Conservation (phyloP, 2,329 filamentous ascomycete species). For the Kalaharituber pfeilii region DNA sequence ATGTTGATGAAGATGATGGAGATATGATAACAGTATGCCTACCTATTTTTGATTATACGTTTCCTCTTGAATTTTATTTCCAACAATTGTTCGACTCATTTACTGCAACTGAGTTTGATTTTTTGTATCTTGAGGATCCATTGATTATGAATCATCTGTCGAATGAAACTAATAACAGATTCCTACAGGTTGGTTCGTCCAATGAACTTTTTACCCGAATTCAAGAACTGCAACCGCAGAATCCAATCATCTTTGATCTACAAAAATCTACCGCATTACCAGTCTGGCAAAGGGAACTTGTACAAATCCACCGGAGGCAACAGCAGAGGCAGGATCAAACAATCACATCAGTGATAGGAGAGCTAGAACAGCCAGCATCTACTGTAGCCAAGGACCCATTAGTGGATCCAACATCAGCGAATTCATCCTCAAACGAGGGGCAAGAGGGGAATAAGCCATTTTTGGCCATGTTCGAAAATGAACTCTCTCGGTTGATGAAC, state of each 20-base stretch:
- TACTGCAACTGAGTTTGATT: too few relatives aligned
- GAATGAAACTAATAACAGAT: constrained; percentile 4
- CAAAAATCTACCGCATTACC: constrained; percentile 1
- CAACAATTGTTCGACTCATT: too few relatives aligned
- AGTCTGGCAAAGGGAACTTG: not conserved
- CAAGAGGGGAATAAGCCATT: constrained; percentile 8
- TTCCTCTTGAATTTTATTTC: not conserved
- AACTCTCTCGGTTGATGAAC: constrained; percentile 10
- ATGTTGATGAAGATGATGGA: constrained; percentile 23
- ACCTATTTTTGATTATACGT: constrained; percentile 3
- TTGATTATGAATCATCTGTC: too few relatives aligned
- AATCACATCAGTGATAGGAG: not conserved
- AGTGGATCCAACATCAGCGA: not conserved
- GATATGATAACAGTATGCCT: constrained; percentile 22
- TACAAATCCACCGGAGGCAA: not conserved
- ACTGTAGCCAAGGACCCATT: not conserved
- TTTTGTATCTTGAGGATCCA: too few relatives aligned
- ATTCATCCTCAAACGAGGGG: not conserved
- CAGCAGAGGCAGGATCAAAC: not conserved
- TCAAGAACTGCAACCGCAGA: constrained; percentile 13
- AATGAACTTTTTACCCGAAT: constrained; percentile 16
- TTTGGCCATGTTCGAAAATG: constrained; percentile 13
- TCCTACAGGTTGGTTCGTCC: constrained; percentile 20
- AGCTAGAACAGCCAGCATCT: not conserved
- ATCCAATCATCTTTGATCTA: constrained; percentile 17